phyloP scores from a whole-genome alignment of 257 asterid genomes.

The Solanum tarijense region DNA sequence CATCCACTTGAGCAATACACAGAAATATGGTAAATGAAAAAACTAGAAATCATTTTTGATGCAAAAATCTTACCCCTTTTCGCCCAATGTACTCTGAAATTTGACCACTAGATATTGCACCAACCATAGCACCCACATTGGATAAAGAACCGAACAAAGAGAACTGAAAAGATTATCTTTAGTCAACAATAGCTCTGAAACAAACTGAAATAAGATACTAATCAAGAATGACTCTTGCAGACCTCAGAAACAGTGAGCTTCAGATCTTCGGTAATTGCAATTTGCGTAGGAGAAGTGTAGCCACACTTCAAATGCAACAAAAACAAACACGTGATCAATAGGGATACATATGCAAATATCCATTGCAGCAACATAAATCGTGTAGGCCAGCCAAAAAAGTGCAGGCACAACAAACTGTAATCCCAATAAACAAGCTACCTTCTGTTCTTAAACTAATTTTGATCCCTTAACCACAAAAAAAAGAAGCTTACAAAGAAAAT shows the following conservation, averaged over 20 bases:
- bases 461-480: neutral
- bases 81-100: conserved; percentile 92
- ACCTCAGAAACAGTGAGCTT: conserved; percentile 73
- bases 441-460: neutral
- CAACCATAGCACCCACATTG: conserved; percentile 97
- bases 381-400: neutral
- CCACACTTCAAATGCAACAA: conserved; percentile 53
- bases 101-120: conserved; percentile 96
- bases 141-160: conserved; percentile 85
- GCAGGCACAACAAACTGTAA: neutral
- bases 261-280: conserved; percentile 59
- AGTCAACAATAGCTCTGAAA: neutral
- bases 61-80: conserved; percentile 56
- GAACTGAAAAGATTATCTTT: conserved; percentile 35
- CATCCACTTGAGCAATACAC: neutral
- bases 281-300: conserved; percentile 82
- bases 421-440: neutral
- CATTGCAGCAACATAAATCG: neutral
- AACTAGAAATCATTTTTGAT: neutral
- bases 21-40: neutral
- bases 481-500: neutral
- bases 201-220: neutral
- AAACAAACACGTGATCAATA: conserved; percentile 1
- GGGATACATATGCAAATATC: neutral
- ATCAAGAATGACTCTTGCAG: neutral